Conservation (phyloP, 805 yeast species). For the Zygosaccharomyces pseudorouxii region DNA sequence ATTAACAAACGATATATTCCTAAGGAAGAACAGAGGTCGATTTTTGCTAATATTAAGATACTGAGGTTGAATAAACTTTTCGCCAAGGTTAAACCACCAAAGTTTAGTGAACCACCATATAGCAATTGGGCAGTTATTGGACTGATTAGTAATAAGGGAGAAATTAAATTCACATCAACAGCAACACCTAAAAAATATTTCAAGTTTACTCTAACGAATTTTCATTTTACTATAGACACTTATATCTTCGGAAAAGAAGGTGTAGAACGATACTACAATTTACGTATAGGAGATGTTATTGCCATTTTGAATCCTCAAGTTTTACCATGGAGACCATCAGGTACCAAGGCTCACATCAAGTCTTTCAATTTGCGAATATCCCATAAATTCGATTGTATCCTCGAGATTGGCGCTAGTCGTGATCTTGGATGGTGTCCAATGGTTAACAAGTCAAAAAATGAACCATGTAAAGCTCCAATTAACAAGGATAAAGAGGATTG, state of each 20-base stretch:
- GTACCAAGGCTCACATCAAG: constrained; percentile 22
- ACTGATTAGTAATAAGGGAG: constrained; percentile 54
- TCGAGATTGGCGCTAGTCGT: constrained; percentile 70
- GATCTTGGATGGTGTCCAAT: constrained; percentile 67
- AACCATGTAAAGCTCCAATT: constrained; percentile 56
- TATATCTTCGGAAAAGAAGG: constrained; percentile 59
- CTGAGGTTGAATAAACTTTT: constrained; percentile 54
- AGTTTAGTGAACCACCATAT: constrained; percentile 61
- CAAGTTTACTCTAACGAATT: constrained; percentile 62
- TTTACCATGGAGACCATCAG: constrained; percentile 37
- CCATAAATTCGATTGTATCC: constrained; percentile 46
- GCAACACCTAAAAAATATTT: constrained; percentile 50
- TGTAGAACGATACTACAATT: constrained; percentile 65
- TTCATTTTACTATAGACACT: constrained; percentile 54
- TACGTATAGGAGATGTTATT: constrained; percentile 68
- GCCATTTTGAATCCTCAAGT: constrained; percentile 72
- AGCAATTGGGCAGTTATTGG: constrained; percentile 82
- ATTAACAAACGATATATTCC: constrained; percentile 47
- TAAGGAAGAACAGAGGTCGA: constrained; percentile 30
- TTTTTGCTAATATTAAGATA: constrained; percentile 48
- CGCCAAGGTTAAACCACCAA: constrained; percentile 65
- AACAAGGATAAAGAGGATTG: constrained; percentile 48
- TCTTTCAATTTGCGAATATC: constrained; percentile 55
- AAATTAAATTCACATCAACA: constrained; percentile 43
- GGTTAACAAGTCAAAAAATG: constrained; percentile 42